Conservation (phyloP, 331 rosid species). For the Acacia pycnantha region DNA sequence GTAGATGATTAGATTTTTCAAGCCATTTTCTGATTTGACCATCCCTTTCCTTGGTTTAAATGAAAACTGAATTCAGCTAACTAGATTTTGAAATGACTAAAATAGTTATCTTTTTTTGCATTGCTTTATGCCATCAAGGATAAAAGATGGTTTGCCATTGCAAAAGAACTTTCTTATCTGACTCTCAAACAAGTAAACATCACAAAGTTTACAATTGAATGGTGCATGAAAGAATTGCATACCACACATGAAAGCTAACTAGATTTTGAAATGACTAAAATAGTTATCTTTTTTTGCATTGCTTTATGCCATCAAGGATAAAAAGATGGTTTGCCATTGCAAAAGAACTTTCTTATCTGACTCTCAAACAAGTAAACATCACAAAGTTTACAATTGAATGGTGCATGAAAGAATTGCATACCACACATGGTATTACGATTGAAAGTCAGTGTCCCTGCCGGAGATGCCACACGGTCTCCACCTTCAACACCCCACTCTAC, state of each 20-base stretch:
- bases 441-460: conserved; percentile 83
- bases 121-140: background rate
- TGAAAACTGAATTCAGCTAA: conserved; percentile 4
- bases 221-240: conserved; percentile 30
- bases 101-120: background rate
- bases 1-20: conserved; percentile 11
- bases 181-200: conserved; percentile 6
- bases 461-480: conserved; percentile 49
- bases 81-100: conserved; percentile 9
- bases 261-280: conserved; percentile 5
- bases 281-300: background rate
- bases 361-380: conserved; percentile 5
- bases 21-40: background rate
- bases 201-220: background rate
- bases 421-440: conserved; percentile 86
- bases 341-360: background rate
- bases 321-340: conserved; percentile 16
- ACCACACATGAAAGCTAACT: conserved; percentile 71
- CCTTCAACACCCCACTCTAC: conserved; percentile 83
- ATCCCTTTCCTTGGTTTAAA: background rate
- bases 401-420: conserved; percentile 37
- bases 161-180: background rate
- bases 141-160: conserved; percentile 18
- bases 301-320: background rate
- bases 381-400: background rate